A percentile compares a stretch with the other conserved stretches of the same genome.
These are phyloP conservation scores for Acacia crassicarpa DNA, from an alignment of 306 rosid species.

Conservation along the genomic window DNA sequence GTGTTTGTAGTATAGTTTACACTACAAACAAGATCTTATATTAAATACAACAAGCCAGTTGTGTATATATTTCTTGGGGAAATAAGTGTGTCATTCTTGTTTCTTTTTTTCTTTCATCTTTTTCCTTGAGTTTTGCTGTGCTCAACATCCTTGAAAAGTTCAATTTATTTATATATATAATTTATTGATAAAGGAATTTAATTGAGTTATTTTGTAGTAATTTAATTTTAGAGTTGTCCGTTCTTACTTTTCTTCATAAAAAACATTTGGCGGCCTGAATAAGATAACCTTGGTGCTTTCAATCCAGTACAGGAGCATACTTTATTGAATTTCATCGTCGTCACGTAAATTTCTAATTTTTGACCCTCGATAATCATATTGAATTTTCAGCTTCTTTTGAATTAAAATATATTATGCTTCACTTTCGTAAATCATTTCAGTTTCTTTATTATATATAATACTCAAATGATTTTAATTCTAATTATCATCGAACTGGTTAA, in stretches of 20 bases:
- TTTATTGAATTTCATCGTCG: constrained; percentile 19
- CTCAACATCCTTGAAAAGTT: neutral
- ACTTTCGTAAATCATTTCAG: neutral
- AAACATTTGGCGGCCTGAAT: neutral
- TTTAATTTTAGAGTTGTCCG: neutral
- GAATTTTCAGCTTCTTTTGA: neutral
- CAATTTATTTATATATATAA: neutral
- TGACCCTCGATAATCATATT: constrained; percentile 5
- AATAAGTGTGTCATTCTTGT: neutral
- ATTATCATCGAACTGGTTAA: neutral
- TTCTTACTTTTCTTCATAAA: neutral
- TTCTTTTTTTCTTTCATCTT: neutral
- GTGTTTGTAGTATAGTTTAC: too few species aligned
- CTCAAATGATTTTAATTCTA: neutral
- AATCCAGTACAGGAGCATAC: neutral
- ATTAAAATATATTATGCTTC: neutral
- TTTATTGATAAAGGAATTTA: neutral
- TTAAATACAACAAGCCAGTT: too few species aligned
- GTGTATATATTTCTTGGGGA: neutral
- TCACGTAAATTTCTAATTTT: constrained; percentile 1
- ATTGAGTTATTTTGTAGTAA: too few species aligned
- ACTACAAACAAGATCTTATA: too few species aligned
- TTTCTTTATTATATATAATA: neutral
- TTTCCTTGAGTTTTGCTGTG: neutral
- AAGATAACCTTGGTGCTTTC: neutral